Percentiles rank a stretch among this genome's conserved stretches.
Evolutionary conservation across 352 stramenopile species (phyloP).

Genomic region (Globisporangium emineosum): DNA sequence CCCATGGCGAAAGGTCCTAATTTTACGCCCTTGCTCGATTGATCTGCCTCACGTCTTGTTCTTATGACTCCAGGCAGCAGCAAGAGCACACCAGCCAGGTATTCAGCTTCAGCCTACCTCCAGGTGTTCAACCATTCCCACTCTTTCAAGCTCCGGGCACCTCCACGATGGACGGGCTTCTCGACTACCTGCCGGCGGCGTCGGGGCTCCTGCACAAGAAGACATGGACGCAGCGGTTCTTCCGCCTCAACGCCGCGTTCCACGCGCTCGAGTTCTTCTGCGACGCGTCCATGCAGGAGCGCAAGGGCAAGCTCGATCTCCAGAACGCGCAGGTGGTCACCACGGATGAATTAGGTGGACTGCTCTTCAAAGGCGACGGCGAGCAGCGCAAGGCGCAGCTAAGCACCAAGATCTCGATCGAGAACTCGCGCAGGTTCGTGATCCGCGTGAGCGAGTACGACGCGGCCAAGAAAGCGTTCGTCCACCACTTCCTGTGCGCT

Average conservation of each 20-base stretch:
- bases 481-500: constrained; percentile 59
- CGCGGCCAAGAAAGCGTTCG: constrained; percentile 24
- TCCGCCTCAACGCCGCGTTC: constrained; percentile 41
- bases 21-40: background rate
- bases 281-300: constrained; percentile 36
- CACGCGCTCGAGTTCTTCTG: constrained; percentile 61
- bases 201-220: constrained; percentile 31
- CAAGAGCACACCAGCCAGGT: background rate
- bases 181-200: constrained; percentile 46
- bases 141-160: background rate
- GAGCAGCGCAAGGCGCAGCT: constrained; percentile 5
- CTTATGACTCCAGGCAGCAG: background rate
- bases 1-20: background rate
- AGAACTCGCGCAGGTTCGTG: constrained; percentile 67
- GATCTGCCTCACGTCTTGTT: background rate
- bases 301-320: constrained; percentile 48
- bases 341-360: constrained; percentile 51
- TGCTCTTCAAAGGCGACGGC: constrained; percentile 23
- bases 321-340: constrained; percentile 35
- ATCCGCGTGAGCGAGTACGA: constrained; percentile 45
- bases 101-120: background rate
- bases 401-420: constrained; percentile 31
- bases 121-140: background rate
- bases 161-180: constrained; percentile 46
- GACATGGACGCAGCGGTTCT: constrained; percentile 48